Evolutionary conservation across 805 yeast genomes (phyloP).

Genomic region (Blastobotrys attinorum): DNA sequence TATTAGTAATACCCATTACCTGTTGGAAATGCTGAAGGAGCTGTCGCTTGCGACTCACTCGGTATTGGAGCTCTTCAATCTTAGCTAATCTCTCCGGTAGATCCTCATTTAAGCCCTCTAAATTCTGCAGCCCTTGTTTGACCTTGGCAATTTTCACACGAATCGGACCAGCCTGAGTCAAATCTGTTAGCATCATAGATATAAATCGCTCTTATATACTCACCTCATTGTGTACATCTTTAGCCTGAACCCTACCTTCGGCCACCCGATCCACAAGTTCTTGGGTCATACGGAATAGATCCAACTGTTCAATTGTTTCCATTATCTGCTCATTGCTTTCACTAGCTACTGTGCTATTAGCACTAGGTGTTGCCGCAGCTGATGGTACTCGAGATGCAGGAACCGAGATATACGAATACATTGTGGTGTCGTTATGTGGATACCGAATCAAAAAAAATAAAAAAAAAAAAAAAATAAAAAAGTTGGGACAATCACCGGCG

Average conservation of each 20-base stretch:
- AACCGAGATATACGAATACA: slow-evolving; percentile 1
- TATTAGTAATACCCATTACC: slow-evolving; percentile 12
- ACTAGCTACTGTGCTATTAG: background rate
- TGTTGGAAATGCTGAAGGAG: slow-evolving; percentile 10
- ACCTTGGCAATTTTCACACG: slow-evolving; percentile 20
- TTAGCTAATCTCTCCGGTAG: slow-evolving; percentile 18
- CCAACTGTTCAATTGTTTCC: slow-evolving; percentile 17
- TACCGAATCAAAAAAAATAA: no score
- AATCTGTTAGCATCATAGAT: no score
- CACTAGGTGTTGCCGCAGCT: background rate
- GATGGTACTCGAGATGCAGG: background rate
- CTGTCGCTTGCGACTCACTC: slow-evolving; percentile 7
- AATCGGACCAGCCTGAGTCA: slow-evolving; percentile 26
- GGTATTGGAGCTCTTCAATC: slow-evolving; percentile 24
- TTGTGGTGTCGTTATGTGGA: background rate
- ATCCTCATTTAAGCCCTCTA: slow-evolving; percentile 22
- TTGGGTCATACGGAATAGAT: slow-evolving; percentile 22
- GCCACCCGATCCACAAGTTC: slow-evolving; percentile 17
- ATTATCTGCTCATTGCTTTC: slow-evolving; percentile 5
- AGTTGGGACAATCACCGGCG: no score
- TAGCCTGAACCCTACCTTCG: slow-evolving; percentile 19
- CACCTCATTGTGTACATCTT: slow-evolving; percentile 24
- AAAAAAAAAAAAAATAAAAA: no score
- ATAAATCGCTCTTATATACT: no score
- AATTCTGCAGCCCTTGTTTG: slow-evolving; percentile 12